Base-by-base conservation (phyloP, 768 basidiomycete species). In the Daedaleopsis nitida region DNA sequence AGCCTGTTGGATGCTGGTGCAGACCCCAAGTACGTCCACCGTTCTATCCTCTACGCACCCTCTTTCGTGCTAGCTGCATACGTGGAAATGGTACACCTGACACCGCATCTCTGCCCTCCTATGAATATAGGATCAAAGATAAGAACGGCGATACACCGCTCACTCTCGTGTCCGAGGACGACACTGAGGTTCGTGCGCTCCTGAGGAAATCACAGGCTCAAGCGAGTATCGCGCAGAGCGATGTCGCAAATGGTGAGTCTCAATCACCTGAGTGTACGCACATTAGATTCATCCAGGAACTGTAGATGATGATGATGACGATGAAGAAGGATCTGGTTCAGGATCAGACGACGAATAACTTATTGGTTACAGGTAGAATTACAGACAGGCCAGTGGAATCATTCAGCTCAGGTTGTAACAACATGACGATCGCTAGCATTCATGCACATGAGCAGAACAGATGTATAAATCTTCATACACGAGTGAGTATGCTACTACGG, bases 1-100 rank as follows among this genome's bases (percentile, higher is more conserved):
- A 86, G 81, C 62, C 73, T 94, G 59, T 74, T 94, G 4, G 92
- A 94, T 1, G 92, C 92, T 0, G 92, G 92, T 4, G 90, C 91
- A 1, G 84, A 92, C 74, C 84, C 81, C 3, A 78, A 72, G 89
- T 91, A 59, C 62, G 85, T 34, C 11, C 21, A 38, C 17, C 13
- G 23, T 34, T n/a, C 23, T 39, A 37, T 11, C 14, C 21, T 17
- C 54, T 16, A 19, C 38, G 16, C 9, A 7, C 16, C 42, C 55
- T 19, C 37, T 32, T 45, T 11, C 35, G 39, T 17, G 11, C 16
- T 21, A 38, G 8, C 9, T 53, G 23, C 37, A 7, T 17, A 12
- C 7, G 27, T 32, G 27, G 4, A 32, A 32, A 32, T 32, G 27
- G 27, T 7, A 3, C 3, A 32, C 27, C 7, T 32, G 27, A 3